A percentile compares a stretch with the other conserved stretches of the same genome.
Evolutionary conservation across 2,329 filamentous ascomycete genomes (phyloP).

Genomic region (Lasiodiplodia hormozganensis): DNA sequence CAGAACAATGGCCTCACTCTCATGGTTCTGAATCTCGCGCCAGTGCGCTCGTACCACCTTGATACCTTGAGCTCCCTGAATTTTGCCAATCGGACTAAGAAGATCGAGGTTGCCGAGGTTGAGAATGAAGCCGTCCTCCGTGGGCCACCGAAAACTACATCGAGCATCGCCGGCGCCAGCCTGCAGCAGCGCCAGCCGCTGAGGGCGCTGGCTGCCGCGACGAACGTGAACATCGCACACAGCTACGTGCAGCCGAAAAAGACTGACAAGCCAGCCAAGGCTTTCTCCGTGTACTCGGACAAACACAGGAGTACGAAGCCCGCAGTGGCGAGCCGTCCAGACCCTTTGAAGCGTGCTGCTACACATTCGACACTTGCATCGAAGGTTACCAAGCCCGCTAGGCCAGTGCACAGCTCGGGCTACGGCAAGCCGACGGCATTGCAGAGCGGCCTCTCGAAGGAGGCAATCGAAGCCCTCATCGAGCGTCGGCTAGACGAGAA

Average conservation of each 20-base stretch:
- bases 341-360: conserved; percentile 55
- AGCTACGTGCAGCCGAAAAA: conserved; percentile 57
- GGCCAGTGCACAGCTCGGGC: conserved; percentile 36
- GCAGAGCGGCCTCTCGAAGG: conserved; percentile 57
- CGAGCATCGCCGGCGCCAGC: conserved; percentile 44
- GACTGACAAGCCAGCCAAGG: conserved; percentile 76
- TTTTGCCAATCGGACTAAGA: conserved; percentile 93
- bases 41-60: conserved; percentile 88
- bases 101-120: conserved; percentile 93
- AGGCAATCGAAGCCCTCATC: conserved; percentile 87
- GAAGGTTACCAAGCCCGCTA: conserved; percentile 43
- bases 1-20: conserved; percentile 95
- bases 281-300: conserved; percentile 88
- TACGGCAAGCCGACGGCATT: conserved; percentile 40
- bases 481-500: conserved; percentile 92
- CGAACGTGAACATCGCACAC: conserved; percentile 70
- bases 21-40: conserved; percentile 95
- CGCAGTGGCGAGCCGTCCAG: conserved; percentile 39
- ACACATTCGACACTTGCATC: conserved; percentile 43
- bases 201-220: conserved; percentile 75
- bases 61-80: conserved; percentile 94
- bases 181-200: conserved; percentile 74
- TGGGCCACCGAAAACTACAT: conserved; percentile 44
- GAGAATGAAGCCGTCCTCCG: conserved; percentile 84
- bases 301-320: conserved; percentile 48